A percentile compares a stretch with the other conserved stretches of the same genome.
These are phyloP conservation scores for Athelia sp. DNA, from an alignment of 1,284 basidiomycete genomes.

Conservation along the genomic window DNA sequence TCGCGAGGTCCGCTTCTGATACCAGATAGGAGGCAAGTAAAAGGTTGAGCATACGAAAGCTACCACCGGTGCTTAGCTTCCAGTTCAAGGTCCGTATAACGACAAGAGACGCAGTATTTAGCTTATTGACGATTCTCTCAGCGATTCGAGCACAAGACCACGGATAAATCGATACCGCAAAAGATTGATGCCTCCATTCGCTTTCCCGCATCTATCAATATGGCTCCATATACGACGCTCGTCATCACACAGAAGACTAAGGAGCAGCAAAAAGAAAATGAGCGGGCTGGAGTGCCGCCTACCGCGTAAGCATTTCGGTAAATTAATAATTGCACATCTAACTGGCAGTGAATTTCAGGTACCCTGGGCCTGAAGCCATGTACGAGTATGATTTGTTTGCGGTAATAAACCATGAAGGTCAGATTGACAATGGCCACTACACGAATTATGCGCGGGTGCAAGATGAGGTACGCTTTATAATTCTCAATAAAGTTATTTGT, in stretches of 20 bases:
- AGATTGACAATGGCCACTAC: slow-evolving; percentile 94
- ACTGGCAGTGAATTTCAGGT: slow-evolving; percentile 17
- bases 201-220: slow-evolving; percentile 83
- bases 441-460: slow-evolving; percentile 77
- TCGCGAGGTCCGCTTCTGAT: neutral
- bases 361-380: slow-evolving; percentile 59
- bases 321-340: neutral
- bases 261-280: slow-evolving; percentile 26
- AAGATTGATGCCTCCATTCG: slow-evolving; percentile 86
- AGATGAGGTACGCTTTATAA: slow-evolving; percentile 53
- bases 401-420: slow-evolving; percentile 93
- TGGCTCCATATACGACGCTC: slow-evolving; percentile 81
- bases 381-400: slow-evolving; percentile 93
- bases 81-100: slow-evolving; percentile 79
- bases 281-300: slow-evolving; percentile 11
- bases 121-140: slow-evolving; percentile 25
- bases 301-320: slow-evolving; percentile 27
- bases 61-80: slow-evolving; percentile 90
- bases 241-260: slow-evolving; percentile 43
- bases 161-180: slow-evolving; percentile 63
- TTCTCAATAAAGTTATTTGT: neutral
- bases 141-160: slow-evolving; percentile 89
- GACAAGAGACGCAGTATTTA: neutral
- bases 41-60: slow-evolving; percentile 76
- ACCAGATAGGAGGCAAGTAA: slow-evolving; percentile 68